Evolutionary conservation across 805 yeast species (phyloP).

Genomic region (Wickerhamomyces mucosus): DNA sequence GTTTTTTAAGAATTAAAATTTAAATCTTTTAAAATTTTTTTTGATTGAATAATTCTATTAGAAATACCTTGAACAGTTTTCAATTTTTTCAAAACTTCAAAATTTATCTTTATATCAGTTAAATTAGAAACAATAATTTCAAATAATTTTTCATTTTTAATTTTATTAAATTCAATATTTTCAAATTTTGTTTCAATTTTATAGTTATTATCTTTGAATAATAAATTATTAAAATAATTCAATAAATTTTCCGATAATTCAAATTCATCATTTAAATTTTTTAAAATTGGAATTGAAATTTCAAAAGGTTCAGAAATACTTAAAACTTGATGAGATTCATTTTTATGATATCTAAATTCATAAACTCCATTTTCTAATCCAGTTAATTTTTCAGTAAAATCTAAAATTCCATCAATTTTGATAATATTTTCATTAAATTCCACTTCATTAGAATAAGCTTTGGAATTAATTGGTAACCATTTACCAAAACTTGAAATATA

Average conservation of each 20-base stretch:
- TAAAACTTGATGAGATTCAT: constrained; percentile 61
- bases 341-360: constrained; percentile 65
- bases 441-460: constrained; percentile 21
- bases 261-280: constrained; percentile 24
- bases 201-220: constrained; percentile 3
- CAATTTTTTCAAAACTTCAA: constrained; percentile 18
- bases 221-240: constrained; percentile 12
- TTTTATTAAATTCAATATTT: constrained; percentile 17
- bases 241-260: constrained; percentile 23
- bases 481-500: constrained; percentile 53
- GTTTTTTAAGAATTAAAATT: constrained; percentile 5
- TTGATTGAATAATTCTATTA: constrained; percentile 15
- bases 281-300: constrained; percentile 29
- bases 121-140: constrained; percentile 24
- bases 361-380: constrained; percentile 63
- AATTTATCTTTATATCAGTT: constrained; percentile 26
- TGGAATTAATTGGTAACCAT: constrained; percentile 44
- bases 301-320: constrained; percentile 59
- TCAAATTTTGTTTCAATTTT: constrained; percentile 12
- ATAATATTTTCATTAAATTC: constrained; percentile 9
- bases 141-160: constrained; percentile 14
- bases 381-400: constrained; percentile 30
- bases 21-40: constrained; percentile 15
- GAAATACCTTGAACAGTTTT: constrained; percentile 13
- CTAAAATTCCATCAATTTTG: constrained; percentile 33